A percentile compares a stretch with the other conserved stretches of the same genome.
phyloP scores from a whole-genome alignment of 2,329 filamentous ascomycete genomes.

The Pestalotiopsis sp. region DNA sequence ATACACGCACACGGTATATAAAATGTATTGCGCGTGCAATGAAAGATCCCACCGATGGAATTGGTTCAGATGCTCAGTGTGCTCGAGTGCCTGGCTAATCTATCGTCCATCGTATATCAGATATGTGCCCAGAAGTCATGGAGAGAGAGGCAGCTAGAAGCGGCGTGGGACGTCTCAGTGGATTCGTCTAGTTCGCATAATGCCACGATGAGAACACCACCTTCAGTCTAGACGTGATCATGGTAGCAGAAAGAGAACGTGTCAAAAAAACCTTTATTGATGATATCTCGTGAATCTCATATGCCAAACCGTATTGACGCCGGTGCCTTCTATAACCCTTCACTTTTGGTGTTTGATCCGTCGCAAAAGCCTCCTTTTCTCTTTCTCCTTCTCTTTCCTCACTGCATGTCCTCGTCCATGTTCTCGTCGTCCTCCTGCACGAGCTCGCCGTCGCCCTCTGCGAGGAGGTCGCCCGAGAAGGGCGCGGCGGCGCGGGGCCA shows the following conservation, averaged over 20 bases:
- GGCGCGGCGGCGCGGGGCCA: conserved; percentile 72
- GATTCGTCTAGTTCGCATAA: no score
- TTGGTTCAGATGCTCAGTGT: no score
- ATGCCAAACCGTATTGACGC: not conserved
- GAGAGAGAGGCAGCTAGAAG: no score
- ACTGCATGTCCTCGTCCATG: conserved; percentile 44
- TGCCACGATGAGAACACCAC: no score
- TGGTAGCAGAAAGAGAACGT: not conserved
- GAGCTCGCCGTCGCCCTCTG: conserved; percentile 27
- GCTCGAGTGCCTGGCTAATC: no score
- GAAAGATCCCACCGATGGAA: no score
- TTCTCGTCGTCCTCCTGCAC: conserved; percentile 26
- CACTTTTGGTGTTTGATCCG: not conserved
- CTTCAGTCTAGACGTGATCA: no score
- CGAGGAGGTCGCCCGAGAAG: conserved; percentile 45
- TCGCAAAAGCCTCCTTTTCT: not conserved
- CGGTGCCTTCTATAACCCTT: not conserved
- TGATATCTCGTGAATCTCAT: not conserved
- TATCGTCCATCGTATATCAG: no score
- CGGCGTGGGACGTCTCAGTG: no score
- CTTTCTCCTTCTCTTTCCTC: not conserved
- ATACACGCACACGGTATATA: no score
- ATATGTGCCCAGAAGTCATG: no score
- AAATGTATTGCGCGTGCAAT: no score
- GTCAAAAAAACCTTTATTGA: not conserved